A percentile compares a stretch with the other conserved stretches of the same genome.
Evolutionary conservation across 1,284 basidiomycete species (phyloP).

Genomic region (Ceratobasidium sp.): DNA sequence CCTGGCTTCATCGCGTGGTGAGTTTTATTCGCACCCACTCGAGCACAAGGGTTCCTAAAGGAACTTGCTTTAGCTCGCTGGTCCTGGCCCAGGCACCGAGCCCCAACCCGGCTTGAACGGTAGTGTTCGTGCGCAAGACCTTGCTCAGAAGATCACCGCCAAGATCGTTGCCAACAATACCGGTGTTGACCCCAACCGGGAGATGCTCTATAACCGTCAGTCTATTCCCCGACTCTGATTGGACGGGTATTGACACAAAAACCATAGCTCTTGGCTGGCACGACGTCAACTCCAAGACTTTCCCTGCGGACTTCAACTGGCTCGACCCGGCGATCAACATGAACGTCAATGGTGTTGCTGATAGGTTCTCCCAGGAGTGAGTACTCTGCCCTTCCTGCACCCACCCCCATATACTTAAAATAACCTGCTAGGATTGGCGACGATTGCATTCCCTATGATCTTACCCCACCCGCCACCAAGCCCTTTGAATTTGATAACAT

Average conservation of each 20-base stretch:
- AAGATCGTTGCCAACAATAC: conserved; percentile 43
- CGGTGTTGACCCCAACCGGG: conserved; percentile 27
- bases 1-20: conserved; percentile 43
- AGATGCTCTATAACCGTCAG: conserved; percentile 44
- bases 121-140: conserved; percentile 38
- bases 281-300: conserved; percentile 15
- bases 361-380: conserved; percentile 42
- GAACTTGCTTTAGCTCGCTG: conserved; percentile 29
- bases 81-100: conserved; percentile 34
- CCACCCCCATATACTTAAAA: too few relatives aligned
- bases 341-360: conserved; percentile 31
- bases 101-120: conserved; percentile 38
- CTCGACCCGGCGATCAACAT: conserved; percentile 24
- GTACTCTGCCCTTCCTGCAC: not conserved
- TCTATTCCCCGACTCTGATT: not conserved
- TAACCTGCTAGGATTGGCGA: conserved; percentile 26
- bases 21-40: not conserved
- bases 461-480: conserved; percentile 31
- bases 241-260: not conserved
- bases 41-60: too few relatives aligned
- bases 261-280: conserved; percentile 28
- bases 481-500: conserved; percentile 41
- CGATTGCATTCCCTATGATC: conserved; percentile 36
- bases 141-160: conserved; percentile 36
- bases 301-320: conserved; percentile 43